Percentiles rank a stretch among this genome's conserved stretches.
These are phyloP conservation scores for Epichloe uncinata DNA, from an alignment of 2,329 filamentous ascomycete species.

Conservation along the genomic window DNA sequence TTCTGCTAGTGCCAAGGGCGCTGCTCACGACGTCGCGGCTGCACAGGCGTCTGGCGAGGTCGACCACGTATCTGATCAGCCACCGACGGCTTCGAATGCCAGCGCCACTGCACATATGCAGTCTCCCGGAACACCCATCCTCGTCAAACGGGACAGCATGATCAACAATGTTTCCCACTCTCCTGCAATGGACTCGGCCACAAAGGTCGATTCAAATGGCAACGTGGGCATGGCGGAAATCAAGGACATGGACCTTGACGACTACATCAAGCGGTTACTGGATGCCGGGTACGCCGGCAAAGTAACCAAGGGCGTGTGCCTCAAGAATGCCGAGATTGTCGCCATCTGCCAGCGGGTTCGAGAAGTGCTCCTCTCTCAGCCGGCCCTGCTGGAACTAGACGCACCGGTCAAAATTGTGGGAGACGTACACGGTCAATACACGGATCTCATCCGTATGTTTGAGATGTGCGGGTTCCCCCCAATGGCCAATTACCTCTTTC, in stretches of 20 bases:
- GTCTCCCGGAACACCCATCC: slow-evolving; percentile 75
- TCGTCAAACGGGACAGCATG: slow-evolving; percentile 65
- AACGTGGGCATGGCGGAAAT: slow-evolving; percentile 77
- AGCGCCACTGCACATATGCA: slow-evolving; percentile 44
- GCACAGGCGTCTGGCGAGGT: slow-evolving; percentile 84
- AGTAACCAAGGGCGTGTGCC: slow-evolving; percentile 90
- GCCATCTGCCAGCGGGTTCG: slow-evolving; percentile 83
- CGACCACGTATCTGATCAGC: slow-evolving; percentile 84
- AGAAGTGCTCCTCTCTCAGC: slow-evolving; percentile 83
- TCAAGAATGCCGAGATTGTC: slow-evolving; percentile 95
- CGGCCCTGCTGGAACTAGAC: slow-evolving; percentile 79
- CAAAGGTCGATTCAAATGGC: slow-evolving; percentile 28
- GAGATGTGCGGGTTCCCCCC: slow-evolving; percentile 95
- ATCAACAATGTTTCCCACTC: slow-evolving; percentile 48
- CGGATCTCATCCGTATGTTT: slow-evolving; percentile 90
- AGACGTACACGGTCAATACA: slow-evolving; percentile 94
- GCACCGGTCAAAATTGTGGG: slow-evolving; percentile 97
- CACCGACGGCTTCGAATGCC: slow-evolving; percentile 50
- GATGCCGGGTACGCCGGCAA: slow-evolving; percentile 95
- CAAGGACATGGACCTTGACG: slow-evolving; percentile 87
- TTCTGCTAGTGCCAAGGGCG: slow-evolving; percentile 58
- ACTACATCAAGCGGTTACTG: slow-evolving; percentile 88
- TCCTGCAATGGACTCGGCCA: slow-evolving; percentile 28
- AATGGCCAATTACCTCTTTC: slow-evolving; percentile 80
- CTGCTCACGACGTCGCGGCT: slow-evolving; percentile 64